Base-by-base conservation (phyloP, 2,329 filamentous ascomycete species). In the Beauveria rudraprayagi region DNA sequence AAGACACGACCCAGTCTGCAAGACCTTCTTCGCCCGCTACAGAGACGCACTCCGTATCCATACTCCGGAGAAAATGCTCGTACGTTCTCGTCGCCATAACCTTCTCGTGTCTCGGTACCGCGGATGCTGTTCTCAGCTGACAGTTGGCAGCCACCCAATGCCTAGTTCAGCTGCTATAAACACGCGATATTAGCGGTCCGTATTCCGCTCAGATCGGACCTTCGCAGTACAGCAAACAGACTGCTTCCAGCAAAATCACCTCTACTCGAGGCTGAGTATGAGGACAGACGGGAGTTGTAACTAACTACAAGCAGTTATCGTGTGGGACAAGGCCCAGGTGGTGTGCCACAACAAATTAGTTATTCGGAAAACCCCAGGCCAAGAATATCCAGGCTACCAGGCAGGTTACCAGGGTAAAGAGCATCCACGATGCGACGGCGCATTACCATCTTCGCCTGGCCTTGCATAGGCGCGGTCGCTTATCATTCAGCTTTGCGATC, bases 1-100 rank as follows among this genome's bases (percentile, higher is more conserved):
- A 60, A 60, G 57, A 60, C 57, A 60, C 43, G 40, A 17, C 41
- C 40, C 41, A 54, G 57, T 24, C 28, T 60, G 57, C 48, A 28
- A 60, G 19, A 60, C 48, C 26, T 47, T 34, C 26, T 47, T 34
- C 30, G 30, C 30, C 30, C 30, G 30, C 30, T 34, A 34, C 30
- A 11, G 10, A 34, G 34, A 37, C 34, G 34, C 14, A 14, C 34
- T 37, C 11, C 30, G 34, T 37, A 37, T 37, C 34, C 30, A 11
- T 2, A 37, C 11, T 5, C 1, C 1, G 5, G 11, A 37, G 34
- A 43, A 9, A 43, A 43, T 8, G 3, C 41, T 43, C 17, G 34
- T 37, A 43, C 41, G 10, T 26, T 28, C 22, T n/a, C 19, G 47
- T 22, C 41, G 19, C 56, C 24, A 53, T 34, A n/a, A 19, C 47